Evolutionary conservation across 2,329 filamentous ascomycete genomes (phyloP).

Genomic region (Pyrenochaeta sp.): DNA sequence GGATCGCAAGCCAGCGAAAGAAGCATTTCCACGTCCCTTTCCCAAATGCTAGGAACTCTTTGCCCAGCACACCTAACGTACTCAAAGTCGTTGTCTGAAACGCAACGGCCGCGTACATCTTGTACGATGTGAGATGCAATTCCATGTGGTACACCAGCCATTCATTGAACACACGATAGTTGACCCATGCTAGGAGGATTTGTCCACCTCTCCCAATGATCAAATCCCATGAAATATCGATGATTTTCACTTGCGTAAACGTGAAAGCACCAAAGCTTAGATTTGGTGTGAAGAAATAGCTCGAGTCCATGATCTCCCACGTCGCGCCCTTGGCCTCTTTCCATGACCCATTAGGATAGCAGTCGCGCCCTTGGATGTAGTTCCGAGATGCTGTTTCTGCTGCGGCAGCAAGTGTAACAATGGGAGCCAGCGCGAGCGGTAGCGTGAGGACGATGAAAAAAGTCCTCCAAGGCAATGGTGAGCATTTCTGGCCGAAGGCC

Average conservation of each 20-base stretch:
- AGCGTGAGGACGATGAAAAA: constrained; percentile 26
- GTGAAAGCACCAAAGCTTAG: constrained; percentile 42
- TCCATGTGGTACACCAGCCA: constrained; percentile 49
- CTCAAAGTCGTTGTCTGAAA: constrained; percentile 39
- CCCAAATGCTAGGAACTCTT: constrained; percentile 38
- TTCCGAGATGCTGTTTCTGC: constrained; percentile 38
- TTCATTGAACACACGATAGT: constrained; percentile 50
- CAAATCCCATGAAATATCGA: constrained; percentile 52
- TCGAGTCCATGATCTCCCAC: constrained; percentile 47
- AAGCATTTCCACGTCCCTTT: constrained; percentile 32
- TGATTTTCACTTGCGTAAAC: constrained; percentile 49
- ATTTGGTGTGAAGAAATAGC: constrained; percentile 46
- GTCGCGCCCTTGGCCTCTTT: constrained; percentile 36
- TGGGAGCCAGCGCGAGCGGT: constrained; percentile 33
- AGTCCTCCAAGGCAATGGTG: constrained; percentile 33
- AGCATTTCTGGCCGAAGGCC: constrained; percentile 18
- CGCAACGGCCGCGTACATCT: constrained; percentile 39
- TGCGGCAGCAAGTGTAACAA: constrained; percentile 36
- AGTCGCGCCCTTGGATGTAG: constrained; percentile 37
- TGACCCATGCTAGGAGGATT: constrained; percentile 41
- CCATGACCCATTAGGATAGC: constrained; percentile 46
- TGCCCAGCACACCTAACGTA: constrained; percentile 43
- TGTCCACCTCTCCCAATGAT: constrained; percentile 48
- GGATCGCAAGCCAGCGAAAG: constrained; percentile 44
- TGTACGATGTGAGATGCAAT: constrained; percentile 39